These are phyloP conservation scores for Irpex sp. DNA, from an alignment of 1,284 basidiomycete genomes.

Conservation along the genomic window DNA sequence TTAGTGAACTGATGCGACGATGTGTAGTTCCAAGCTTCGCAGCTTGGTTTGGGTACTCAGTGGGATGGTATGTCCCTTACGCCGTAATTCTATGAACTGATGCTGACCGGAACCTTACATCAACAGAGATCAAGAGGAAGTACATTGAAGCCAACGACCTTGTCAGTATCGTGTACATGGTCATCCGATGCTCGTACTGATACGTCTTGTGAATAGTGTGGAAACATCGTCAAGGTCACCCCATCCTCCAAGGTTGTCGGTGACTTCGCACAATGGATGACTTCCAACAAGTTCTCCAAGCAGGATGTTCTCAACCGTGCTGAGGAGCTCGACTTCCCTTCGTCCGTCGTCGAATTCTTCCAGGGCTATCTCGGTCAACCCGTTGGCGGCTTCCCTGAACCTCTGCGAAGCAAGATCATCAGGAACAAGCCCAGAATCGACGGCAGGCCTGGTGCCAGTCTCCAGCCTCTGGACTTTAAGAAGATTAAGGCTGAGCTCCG, in stretches of 20 bases:
- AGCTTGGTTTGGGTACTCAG: conserved; percentile 94
- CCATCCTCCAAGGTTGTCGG: conserved; percentile 99
- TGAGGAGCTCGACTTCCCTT: conserved; percentile 93
- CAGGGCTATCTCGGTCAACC: conserved; percentile 97
- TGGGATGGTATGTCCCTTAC: conserved; percentile 65
- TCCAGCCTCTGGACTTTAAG: conserved; percentile 92
- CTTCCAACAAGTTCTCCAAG: conserved; percentile 87
- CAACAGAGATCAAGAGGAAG: conserved; percentile 91
- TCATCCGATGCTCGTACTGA: conserved; percentile 6
- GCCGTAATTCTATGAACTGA: conserved; percentile 4
- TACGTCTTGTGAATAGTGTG: conserved; percentile 54
- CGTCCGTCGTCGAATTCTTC: conserved; percentile 95
- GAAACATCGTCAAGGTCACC: conserved; percentile 98
- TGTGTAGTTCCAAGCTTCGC: conserved; percentile 92
- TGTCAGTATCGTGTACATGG: conserved; percentile 22
- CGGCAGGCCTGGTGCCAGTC: conserved; percentile 82
- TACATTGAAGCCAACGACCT: conserved; percentile 96
- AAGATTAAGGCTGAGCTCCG: conserved; percentile 91
- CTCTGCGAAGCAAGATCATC: conserved; percentile 87
- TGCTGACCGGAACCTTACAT: conserved; percentile 12
- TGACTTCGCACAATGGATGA: conserved; percentile 99
- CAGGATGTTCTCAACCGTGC: conserved; percentile 85
- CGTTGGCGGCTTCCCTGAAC: conserved; percentile 98
- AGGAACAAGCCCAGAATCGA: conserved; percentile 93
- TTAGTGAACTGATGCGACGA: background rate